Percentiles rank a stretch among this genome's conserved stretches.
Conservation (phyloP, 257 asterid species). For the Rubia yunnanensis region DNA sequence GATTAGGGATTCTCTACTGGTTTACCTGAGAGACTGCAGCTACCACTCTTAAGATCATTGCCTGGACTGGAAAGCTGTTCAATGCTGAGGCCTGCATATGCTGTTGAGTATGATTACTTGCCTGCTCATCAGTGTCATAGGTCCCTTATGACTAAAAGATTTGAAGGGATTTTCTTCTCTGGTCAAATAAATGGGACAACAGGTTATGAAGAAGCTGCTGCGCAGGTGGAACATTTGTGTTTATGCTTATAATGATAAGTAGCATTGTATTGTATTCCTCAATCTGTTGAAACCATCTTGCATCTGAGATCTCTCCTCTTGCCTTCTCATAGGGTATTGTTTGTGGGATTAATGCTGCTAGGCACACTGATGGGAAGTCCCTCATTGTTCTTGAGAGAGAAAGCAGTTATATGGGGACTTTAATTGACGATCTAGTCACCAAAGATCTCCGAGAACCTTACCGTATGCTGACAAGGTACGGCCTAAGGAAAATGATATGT, state of each 20-base stretch:
- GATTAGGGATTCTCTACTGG: constrained; percentile 95
- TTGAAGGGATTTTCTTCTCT: constrained; percentile 92
- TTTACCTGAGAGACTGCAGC: constrained; percentile 92
- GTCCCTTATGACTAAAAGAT: constrained; percentile 90
- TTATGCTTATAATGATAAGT: not conserved
- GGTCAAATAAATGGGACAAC: constrained; percentile 99
- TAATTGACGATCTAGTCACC: constrained; percentile 94
- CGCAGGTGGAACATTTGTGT: constrained; percentile 50
- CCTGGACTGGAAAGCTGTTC: constrained; percentile 98
- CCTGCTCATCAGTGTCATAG: constrained; percentile 96
- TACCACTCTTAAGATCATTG: constrained; percentile 81
- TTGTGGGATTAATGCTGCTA: constrained; percentile 95
- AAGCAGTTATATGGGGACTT: constrained; percentile 92
- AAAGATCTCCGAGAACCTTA: constrained; percentile 99
- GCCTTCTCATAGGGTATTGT: constrained; percentile 61
- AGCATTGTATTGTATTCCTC: not conserved
- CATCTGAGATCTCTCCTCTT: constrained; percentile 14
- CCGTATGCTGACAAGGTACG: constrained; percentile 87
- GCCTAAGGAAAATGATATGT: constrained; percentile 35
- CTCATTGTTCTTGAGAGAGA: constrained; percentile 92
- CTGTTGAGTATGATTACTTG: constrained; percentile 96
- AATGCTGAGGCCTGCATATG: constrained; percentile 98
- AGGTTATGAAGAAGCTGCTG: constrained; percentile 99
- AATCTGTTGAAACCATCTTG: not conserved
- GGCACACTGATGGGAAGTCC: constrained; percentile 74